A percentile compares a stretch with the other conserved stretches of the same genome.
These are phyloP conservation scores for Verticillium klebahnii DNA, from an alignment of 2,329 filamentous ascomycete genomes.

Conservation along the genomic window DNA sequence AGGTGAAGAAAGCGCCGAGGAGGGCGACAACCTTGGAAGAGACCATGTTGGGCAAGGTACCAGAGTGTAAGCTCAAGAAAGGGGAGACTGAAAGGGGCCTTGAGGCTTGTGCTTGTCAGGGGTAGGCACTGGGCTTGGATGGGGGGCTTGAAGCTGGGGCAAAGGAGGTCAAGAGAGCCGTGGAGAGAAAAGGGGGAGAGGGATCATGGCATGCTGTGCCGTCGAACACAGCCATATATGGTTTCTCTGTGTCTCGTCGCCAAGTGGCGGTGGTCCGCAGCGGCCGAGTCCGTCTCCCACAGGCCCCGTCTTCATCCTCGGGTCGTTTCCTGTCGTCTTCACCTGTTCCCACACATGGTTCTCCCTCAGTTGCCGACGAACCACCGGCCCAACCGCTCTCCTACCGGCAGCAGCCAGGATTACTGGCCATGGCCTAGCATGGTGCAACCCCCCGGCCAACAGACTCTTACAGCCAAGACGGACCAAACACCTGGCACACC, in stretches of 20 bases:
- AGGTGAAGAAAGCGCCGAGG: constrained; percentile 8
- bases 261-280: neutral
- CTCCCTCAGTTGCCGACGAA: neutral
- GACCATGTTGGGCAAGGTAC: constrained; percentile 10
- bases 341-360: neutral
- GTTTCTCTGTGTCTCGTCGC: neutral
- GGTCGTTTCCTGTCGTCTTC: neutral
- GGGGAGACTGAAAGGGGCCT: neutral
- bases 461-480: constrained; percentile 2
- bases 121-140: neutral
- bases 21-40: constrained; percentile 10
- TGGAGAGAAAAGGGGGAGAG: neutral
- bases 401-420: neutral
- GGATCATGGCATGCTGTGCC: neutral
- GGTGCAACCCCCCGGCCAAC: neutral
- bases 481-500: neutral
- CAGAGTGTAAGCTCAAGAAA: constrained; percentile 1
- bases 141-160: neutral
- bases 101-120: neutral
- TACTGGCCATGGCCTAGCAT: neutral
- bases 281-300: neutral
- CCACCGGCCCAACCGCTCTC: neutral
- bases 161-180: constrained; percentile 2
- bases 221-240: constrained; percentile 1
- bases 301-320: neutral